Conservation (phyloP, 371 early-diverging fungal genomes). For the Encephalitozoon hellem region DNA sequence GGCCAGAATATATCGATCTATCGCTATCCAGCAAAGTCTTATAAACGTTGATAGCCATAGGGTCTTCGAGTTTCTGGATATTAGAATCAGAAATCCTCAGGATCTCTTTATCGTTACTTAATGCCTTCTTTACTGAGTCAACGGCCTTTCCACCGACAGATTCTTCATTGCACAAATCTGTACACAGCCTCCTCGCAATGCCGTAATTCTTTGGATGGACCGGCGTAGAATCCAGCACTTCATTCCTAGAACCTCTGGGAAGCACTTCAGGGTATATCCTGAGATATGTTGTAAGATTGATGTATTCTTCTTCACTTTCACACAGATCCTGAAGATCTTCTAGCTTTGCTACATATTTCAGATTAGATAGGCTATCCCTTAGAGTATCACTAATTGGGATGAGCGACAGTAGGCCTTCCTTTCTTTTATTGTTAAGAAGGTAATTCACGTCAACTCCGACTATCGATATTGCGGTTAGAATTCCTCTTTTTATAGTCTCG, state of each 20-base stretch:
- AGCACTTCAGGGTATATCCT: not conserved
- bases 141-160: not conserved
- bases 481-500: not conserved
- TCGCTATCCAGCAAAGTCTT: not conserved
- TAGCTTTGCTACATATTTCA: not conserved
- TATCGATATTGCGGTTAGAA: slow-evolving; percentile 9
- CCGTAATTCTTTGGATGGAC: slow-evolving; percentile 22
- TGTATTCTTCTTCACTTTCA: not conserved
- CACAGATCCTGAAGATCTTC: slow-evolving; percentile 1
- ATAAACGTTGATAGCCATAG: not conserved
- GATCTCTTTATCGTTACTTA: slow-evolving; percentile 1
- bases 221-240: not conserved
- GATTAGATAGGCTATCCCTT: not conserved
- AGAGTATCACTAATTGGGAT: not conserved
- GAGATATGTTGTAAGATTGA: slow-evolving; percentile 13
- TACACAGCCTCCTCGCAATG: not conserved
- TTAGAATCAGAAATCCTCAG: not conserved
- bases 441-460: slow-evolving; percentile 22
- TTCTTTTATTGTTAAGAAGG: not conserved
- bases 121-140: not conserved
- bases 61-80: not conserved
- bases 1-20: slow-evolving; percentile 25
- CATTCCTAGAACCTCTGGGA: not conserved
- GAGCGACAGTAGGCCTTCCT: not conserved
- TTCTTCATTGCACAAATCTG: not conserved